Percentiles rank a stretch among this genome's conserved stretches.
phyloP scores from a whole-genome alignment of 305 asterid genomes.

The Andrographis paniculata region DNA sequence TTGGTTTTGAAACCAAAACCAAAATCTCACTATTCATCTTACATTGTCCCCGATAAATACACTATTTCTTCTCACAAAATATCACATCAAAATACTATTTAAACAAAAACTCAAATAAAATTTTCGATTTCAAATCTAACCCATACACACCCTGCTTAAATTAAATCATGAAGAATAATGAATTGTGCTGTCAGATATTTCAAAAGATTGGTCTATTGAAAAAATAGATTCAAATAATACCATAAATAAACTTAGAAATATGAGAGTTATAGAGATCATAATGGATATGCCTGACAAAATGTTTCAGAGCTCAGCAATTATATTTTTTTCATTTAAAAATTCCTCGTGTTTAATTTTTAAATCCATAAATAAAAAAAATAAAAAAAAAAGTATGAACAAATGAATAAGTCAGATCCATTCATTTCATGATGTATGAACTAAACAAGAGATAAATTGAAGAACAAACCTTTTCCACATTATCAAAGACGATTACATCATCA shows the following conservation, averaged over 20 bases:
- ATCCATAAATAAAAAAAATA: constrained; percentile 5
- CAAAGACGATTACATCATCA: constrained; percentile 87
- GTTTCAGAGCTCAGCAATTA: neutral
- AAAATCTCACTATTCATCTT: no score
- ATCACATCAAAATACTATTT: no score
- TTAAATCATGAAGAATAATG: no score
- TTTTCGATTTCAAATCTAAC: no score
- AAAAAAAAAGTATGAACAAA: constrained; percentile 12
- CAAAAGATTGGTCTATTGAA: no score
- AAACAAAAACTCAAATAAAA: no score
- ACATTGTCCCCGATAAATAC: no score
- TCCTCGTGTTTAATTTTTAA: constrained; percentile 8
- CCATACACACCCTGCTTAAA: no score
- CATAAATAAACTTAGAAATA: constrained; percentile 6
- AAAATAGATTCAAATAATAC: neutral
- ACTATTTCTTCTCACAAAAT: no score
- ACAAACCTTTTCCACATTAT: constrained; percentile 90
- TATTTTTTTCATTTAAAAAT: constrained; percentile 9
- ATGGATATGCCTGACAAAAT: constrained; percentile 7
- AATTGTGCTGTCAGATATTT: no score
- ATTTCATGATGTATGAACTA: constrained; percentile 1
- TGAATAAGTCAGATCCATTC: constrained; percentile 12
- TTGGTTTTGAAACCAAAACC: no score
- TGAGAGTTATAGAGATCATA: constrained; percentile 5
- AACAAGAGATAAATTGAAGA: constrained; percentile 8